Percentiles rank a stretch among this genome's conserved stretches.
phyloP scores from a whole-genome alignment of 768 basidiomycete species.

The Nidularia sp. region DNA sequence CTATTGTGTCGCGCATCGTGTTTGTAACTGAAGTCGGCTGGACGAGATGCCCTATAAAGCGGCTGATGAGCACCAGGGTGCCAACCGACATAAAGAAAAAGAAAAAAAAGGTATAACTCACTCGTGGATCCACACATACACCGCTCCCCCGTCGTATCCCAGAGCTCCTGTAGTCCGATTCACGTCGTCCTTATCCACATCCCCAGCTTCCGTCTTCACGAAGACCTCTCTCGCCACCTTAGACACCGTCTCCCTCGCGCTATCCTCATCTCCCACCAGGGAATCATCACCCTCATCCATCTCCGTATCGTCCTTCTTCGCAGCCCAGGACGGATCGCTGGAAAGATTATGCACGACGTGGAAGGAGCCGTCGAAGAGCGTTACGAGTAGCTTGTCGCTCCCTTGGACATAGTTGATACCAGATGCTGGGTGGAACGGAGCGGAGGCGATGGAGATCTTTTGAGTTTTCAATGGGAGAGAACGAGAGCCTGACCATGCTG shows the following conservation, averaged over 20 bases:
- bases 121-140: constrained; percentile 74
- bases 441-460: constrained; percentile 52
- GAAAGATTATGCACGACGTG: constrained; percentile 55
- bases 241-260: constrained; percentile 42
- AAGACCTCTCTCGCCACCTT: constrained; percentile 48
- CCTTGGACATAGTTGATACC: constrained; percentile 52
- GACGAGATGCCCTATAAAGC: constrained; percentile 46
- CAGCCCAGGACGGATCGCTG: constrained; percentile 35
- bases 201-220: constrained; percentile 36
- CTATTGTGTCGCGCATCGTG: constrained; percentile 65
- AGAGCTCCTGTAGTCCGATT: constrained; percentile 56
- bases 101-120: constrained; percentile 24
- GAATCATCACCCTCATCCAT: background rate
- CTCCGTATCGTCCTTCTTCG: background rate
- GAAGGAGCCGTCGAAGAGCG: constrained; percentile 69
- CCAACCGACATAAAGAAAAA: background rate
- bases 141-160: constrained; percentile 52
- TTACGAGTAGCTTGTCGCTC: constrained; percentile 51
- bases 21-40: constrained; percentile 78
- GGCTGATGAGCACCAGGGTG: background rate
- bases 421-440: constrained; percentile 52
- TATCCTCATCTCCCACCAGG: constrained; percentile 5
- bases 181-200: constrained; percentile 42
- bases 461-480: constrained; percentile 40
- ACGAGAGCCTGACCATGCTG: constrained; percentile 47